Percentiles rank a stretch among this genome's conserved stretches.
Evolutionary conservation across 148 eudicot species (phyloP).

Genomic region (Limonium bicolor): DNA sequence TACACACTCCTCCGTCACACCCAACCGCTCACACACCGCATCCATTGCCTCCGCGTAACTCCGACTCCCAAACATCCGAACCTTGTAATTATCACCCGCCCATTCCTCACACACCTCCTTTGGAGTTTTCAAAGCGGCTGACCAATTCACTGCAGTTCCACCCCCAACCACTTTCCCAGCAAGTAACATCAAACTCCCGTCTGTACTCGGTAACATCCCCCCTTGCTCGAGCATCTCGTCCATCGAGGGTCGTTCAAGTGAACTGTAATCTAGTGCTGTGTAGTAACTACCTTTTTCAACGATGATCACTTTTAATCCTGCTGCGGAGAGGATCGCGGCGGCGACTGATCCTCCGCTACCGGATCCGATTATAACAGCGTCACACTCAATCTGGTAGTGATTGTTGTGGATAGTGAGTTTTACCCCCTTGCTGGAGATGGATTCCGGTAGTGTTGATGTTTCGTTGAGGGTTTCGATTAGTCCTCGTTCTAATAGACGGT

Average conservation of each 20-base stretch:
- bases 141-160: constrained; percentile 61
- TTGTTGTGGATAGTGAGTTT: constrained; percentile 21
- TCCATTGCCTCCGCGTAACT: constrained; percentile 40
- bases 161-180: constrained; percentile 59
- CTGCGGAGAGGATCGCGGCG: constrained; percentile 40
- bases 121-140: constrained; percentile 48
- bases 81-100: constrained; percentile 21
- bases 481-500: constrained; percentile 42
- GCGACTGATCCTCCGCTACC: constrained; percentile 72
- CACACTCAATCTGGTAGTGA: constrained; percentile 34
- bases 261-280: constrained; percentile 30
- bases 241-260: constrained; percentile 46
- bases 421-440: constrained; percentile 34
- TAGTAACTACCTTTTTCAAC: constrained; percentile 66
- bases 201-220: constrained; percentile 30
- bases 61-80: constrained; percentile 32
- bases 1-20: constrained; percentile 36
- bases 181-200: constrained; percentile 28
- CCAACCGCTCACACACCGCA: constrained; percentile 25
- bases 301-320: constrained; percentile 51
- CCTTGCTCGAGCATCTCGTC: constrained; percentile 31
- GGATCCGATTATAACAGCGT: constrained; percentile 49
- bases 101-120: constrained; percentile 34
- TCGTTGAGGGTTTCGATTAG: constrained; percentile 32
- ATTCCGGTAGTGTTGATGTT: constrained; percentile 17